Conservation (phyloP, 1,139 yeast genomes). For the Pneumocystis jirovecii region DNA sequence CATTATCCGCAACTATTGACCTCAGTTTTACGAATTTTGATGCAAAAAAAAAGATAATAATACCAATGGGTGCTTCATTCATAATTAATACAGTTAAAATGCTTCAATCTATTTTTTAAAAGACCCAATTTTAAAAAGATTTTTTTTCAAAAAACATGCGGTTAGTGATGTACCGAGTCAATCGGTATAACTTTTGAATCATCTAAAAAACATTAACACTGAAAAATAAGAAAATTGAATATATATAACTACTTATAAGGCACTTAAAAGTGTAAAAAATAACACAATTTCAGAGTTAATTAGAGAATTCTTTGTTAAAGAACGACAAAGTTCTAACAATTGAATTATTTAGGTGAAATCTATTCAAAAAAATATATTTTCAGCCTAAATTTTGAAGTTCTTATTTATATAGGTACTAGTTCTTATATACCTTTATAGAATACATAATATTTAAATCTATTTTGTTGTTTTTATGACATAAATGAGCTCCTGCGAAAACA, state of each 20-base stretch:
- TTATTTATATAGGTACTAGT: too few species aligned
- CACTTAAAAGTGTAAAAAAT: too few species aligned
- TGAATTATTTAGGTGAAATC: too few species aligned
- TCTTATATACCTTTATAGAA: too few species aligned
- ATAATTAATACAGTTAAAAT: background rate
- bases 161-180: background rate
- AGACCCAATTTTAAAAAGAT: background rate
- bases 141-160: background rate
- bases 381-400: too few species aligned
- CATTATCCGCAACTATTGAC: constrained; percentile 77
- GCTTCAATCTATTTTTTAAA: background rate
- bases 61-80: background rate
- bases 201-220: background rate
- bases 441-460: background rate
- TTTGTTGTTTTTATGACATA: background rate
- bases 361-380: too few species aligned
- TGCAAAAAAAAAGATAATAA: background rate
- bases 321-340: too few species aligned
- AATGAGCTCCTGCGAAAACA: background rate
- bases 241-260: too few species aligned
- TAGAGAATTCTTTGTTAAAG: too few species aligned
- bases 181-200: background rate
- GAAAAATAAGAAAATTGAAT: too few species aligned
- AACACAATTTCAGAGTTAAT: too few species aligned
- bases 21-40: background rate